Evolutionary conservation across 257 asterid genomes (phyloP).

Genomic region (Verbascum thapsus): DNA sequence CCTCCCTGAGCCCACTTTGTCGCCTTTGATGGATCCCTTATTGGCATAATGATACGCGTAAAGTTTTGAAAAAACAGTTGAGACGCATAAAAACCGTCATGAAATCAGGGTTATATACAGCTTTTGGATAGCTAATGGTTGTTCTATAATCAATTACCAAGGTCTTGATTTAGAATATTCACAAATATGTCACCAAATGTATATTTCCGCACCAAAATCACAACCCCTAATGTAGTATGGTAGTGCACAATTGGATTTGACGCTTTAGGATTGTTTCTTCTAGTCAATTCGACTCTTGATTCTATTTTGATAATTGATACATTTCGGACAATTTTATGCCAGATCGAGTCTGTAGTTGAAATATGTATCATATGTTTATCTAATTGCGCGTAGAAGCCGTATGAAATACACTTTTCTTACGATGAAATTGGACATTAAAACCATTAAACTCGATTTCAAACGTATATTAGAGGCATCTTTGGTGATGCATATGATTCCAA

Average conservation of each 20-base stretch:
- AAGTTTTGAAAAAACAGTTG: neutral
- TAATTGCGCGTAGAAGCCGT: too few relatives aligned
- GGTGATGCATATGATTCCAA: too few relatives aligned
- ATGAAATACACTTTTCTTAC: too few relatives aligned
- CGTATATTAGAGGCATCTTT: too few relatives aligned
- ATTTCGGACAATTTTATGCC: too few relatives aligned
- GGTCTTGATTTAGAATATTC: neutral
- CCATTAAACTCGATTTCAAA: too few relatives aligned
- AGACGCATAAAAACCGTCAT: neutral
- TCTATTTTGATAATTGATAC: too few relatives aligned
- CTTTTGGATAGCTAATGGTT: neutral
- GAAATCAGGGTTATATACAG: constrained; percentile 6
- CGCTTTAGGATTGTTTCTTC: neutral
- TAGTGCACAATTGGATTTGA: too few relatives aligned
- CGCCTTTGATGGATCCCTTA: constrained; percentile 48
- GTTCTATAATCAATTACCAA: neutral
- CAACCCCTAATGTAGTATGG: too few relatives aligned
- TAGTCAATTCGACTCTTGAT: neutral
- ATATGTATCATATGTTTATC: too few relatives aligned
- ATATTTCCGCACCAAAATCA: neutral
- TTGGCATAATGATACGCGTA: constrained; percentile 41
- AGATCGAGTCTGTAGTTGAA: too few relatives aligned
- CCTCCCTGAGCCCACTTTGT: constrained; percentile 44
- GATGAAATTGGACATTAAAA: too few relatives aligned
- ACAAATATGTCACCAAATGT: neutral